Conservation (phyloP, 2,329 filamentous ascomycete genomes). For the Penicillium sp. region DNA sequence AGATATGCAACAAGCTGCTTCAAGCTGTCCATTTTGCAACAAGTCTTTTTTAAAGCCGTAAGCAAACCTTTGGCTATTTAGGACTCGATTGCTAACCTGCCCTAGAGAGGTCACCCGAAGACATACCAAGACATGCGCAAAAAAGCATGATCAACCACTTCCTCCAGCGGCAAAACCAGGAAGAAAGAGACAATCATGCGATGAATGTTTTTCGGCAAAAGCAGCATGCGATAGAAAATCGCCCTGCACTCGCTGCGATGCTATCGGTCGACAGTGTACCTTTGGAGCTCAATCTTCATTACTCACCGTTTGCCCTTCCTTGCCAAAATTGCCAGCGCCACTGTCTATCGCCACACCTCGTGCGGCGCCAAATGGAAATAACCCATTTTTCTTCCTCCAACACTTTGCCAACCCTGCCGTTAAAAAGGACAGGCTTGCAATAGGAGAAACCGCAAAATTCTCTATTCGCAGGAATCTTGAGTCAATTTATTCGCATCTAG, state of each 20-base stretch:
- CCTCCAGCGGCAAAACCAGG: constrained; percentile 29
- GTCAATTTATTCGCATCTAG: constrained; percentile 27
- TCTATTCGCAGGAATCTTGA: constrained; percentile 30
- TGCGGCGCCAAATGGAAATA: constrained; percentile 27
- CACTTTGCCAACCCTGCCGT: constrained; percentile 31
- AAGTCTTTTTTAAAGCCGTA: constrained; percentile 33
- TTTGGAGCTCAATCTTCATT: constrained; percentile 7
- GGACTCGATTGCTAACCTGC: not conserved
- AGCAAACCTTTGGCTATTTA: not conserved
- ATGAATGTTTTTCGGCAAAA: constrained; percentile 28
- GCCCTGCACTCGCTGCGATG: constrained; percentile 28
- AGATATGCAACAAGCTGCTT: constrained; percentile 27
- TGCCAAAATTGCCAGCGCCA: constrained; percentile 5
- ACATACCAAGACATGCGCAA: constrained; percentile 32
- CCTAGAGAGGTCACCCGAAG: constrained; percentile 31
- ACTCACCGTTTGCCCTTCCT: not conserved
- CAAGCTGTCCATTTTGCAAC: constrained; percentile 30
- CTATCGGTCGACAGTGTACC: constrained; percentile 22
- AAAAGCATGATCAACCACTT: constrained; percentile 29
- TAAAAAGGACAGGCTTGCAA: constrained; percentile 30
- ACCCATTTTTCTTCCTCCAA: constrained; percentile 29
- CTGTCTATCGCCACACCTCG: constrained; percentile 1
- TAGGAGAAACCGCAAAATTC: constrained; percentile 31
- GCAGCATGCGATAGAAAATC: constrained; percentile 25
- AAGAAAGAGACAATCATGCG: constrained; percentile 32